Percentiles rank a stretch among this genome's conserved stretches.
Evolutionary conservation across 805 yeast genomes (phyloP).

Genomic region (Kazachstania taianensis): DNA sequence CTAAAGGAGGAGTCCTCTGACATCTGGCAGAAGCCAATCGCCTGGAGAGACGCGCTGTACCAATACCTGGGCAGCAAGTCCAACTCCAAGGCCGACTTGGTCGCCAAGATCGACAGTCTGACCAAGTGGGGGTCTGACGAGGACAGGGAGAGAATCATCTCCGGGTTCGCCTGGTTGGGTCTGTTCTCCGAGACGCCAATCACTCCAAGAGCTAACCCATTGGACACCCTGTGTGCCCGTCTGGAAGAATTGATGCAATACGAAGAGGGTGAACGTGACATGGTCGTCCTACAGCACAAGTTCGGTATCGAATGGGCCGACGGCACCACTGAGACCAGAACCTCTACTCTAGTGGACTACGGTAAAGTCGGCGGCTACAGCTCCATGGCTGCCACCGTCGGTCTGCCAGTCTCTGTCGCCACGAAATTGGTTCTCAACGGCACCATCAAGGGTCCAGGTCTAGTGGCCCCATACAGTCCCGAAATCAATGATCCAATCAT

Average conservation of each 20-base stretch:
- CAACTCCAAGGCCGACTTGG: slow-evolving; percentile 57
- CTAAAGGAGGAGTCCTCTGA: slow-evolving; percentile 65
- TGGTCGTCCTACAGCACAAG: slow-evolving; percentile 93
- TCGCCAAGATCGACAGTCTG: slow-evolving; percentile 64
- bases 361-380: slow-evolving; percentile 86
- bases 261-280: slow-evolving; percentile 89
- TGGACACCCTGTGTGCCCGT: slow-evolving; percentile 94
- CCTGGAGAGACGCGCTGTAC: slow-evolving; percentile 88
- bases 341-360: slow-evolving; percentile 89
- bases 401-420: slow-evolving; percentile 98
- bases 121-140: slow-evolving; percentile 72
- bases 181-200: slow-evolving; percentile 66
- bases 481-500: slow-evolving; percentile 86
- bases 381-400: slow-evolving; percentile 97
- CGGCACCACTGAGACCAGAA: slow-evolving; percentile 82
- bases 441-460: slow-evolving; percentile 65
- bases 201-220: slow-evolving; percentile 86
- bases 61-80: slow-evolving; percentile 67
- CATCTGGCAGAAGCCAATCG: slow-evolving; percentile 43
- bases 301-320: slow-evolving; percentile 96
- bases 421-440: slow-evolving; percentile 78
- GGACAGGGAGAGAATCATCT: slow-evolving; percentile 76
- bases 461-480: slow-evolving; percentile 86
- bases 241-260: slow-evolving; percentile 93
- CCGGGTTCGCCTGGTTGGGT: slow-evolving; percentile 92